Conservation (phyloP, 306 rosid genomes). For the Cucurbita pepo region DNA sequence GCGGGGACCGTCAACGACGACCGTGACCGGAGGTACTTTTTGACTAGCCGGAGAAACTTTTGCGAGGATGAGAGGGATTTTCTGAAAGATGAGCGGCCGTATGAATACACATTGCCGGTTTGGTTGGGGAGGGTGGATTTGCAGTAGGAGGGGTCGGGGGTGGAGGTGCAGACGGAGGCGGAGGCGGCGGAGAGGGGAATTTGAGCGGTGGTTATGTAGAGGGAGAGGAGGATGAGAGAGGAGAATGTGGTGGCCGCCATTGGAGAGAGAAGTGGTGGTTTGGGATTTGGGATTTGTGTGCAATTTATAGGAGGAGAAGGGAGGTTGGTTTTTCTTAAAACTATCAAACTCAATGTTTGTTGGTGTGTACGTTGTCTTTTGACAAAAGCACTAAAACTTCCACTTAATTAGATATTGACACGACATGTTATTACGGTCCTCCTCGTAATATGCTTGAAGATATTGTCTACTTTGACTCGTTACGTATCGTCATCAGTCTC, state of each 20-base stretch:
- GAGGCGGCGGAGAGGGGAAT: neutral
- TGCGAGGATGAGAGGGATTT: slow-evolving; percentile 51
- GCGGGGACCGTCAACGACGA: slow-evolving; percentile 36
- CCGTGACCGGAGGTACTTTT: slow-evolving; percentile 19
- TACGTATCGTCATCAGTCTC: too few species aligned
- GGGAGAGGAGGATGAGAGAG: neutral
- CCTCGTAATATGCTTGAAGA: too few species aligned
- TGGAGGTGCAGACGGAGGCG: slow-evolving; percentile 38
- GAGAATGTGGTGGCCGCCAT: slow-evolving; percentile 1
- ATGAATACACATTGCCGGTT: slow-evolving; percentile 41
- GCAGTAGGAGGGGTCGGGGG: slow-evolving; percentile 69
- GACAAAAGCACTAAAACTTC: too few species aligned
- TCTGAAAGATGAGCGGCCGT: slow-evolving; percentile 38
- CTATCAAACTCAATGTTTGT: neutral
- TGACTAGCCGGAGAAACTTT: slow-evolving; percentile 27
- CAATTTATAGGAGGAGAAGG: neutral
- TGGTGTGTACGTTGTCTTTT: too few species aligned
- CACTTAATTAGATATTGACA: too few species aligned
- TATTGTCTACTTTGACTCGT: too few species aligned
- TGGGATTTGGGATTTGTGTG: neutral
- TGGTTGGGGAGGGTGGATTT: slow-evolving; percentile 41
- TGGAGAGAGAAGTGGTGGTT: neutral
- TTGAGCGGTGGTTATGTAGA: neutral
- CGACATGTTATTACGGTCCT: too few species aligned
- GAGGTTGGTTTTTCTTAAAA: neutral